Evolutionary conservation across 225 moss, liverwort and hornwort species (phyloP), one percentile per base, ranked within the genome.

Genomic region (Thuidium tamariscinum): DNA sequence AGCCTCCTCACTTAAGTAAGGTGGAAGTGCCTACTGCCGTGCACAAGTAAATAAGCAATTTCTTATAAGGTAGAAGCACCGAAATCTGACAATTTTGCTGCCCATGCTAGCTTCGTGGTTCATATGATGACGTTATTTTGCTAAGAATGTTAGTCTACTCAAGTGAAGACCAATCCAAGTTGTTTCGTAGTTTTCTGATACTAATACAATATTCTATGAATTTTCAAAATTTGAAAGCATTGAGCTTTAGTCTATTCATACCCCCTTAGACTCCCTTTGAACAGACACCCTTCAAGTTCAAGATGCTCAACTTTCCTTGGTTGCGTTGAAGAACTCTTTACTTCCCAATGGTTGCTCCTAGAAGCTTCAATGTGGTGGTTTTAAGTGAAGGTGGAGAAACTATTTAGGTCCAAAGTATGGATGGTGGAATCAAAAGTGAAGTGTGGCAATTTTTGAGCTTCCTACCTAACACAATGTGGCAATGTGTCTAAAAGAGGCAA

Each of bases 21-120:
- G 37, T 37, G 12, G 67, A 67, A 37, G 67, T 37, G 22, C 13
- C 6, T 36, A 66, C 3, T 66, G 21, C 5, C 36, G 10, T n/a
- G 19, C 10, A n/a, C n/a, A n/a, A n/a, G n/a, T 65, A 6, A 44
- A n/a, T 66, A 23, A 13, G 7, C 13, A 41, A 14, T 41, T 69
- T 2, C 0, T 0, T 2, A 8, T 22, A 26, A 41, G 1, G 5
- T 5, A 16, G 44, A 39, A 17, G 29, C 1, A 17, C 6, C 0
- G 17, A 5, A 44, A 6, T 44, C 3, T 0, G 2, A 16, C 27
- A 27, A 44, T 29, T 71, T 42, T 2, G 5, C 0, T 71, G 29
- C 2, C 3, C 25, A 0, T 42, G 4, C 15, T 0, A 41, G 4
- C 15, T 25, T 15, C 0, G 3, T 15, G 9, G 15, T 39, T 26